phyloP scores from a whole-genome alignment of 2,329 filamentous ascomycete species.

The Fusarium nurragi region DNA sequence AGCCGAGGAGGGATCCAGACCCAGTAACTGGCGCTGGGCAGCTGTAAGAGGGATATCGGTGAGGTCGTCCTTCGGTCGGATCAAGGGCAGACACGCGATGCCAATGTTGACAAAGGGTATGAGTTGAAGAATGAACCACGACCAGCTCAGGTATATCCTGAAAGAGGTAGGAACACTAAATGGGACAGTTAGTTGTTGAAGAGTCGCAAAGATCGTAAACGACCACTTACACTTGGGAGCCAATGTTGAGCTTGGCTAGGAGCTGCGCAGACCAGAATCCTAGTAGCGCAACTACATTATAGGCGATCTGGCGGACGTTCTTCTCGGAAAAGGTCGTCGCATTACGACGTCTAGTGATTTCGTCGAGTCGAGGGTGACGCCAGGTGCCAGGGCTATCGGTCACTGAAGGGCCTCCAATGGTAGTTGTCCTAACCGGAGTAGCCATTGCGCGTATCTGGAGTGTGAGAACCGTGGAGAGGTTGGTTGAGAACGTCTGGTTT shows the following conservation, averaged over 20 bases:
- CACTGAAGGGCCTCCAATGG: constrained; percentile 54
- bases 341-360: constrained; percentile 84
- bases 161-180: constrained; percentile 48
- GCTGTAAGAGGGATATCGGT: constrained; percentile 86
- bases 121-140: constrained; percentile 60
- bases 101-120: constrained; percentile 76
- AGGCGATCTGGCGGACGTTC: constrained; percentile 75
- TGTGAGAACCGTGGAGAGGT: neutral
- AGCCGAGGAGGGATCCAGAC: constrained; percentile 73
- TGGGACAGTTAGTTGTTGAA: constrained; percentile 24
- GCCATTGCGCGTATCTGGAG: constrained; percentile 41
- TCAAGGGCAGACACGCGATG: constrained; percentile 75
- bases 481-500: neutral
- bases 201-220: neutral
- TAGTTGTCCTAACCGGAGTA: constrained; percentile 48
- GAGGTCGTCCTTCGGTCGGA: constrained; percentile 78
- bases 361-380: constrained; percentile 87
- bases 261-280: constrained; percentile 51
- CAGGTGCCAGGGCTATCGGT: constrained; percentile 79
- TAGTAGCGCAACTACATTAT: constrained; percentile 67
- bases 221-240: constrained; percentile 52
- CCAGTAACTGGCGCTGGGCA: constrained; percentile 81
- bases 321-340: constrained; percentile 80
- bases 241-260: constrained; percentile 50
- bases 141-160: constrained; percentile 54